These are phyloP conservation scores for Microsporum audouinii DNA, from an alignment of 2,329 filamentous ascomycete genomes.

Conservation along the genomic window DNA sequence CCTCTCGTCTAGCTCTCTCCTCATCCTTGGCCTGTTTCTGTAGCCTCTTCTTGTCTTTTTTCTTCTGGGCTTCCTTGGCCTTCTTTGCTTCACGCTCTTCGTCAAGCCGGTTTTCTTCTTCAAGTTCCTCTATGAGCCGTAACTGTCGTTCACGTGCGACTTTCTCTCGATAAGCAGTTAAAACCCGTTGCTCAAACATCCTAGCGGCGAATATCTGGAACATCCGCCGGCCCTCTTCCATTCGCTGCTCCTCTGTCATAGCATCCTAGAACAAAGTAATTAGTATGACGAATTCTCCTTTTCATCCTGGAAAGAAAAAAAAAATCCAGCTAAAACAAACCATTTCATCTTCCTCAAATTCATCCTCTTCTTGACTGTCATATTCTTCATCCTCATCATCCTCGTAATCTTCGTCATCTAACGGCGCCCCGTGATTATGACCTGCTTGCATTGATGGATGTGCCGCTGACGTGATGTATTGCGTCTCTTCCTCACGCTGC, in stretches of 20 bases:
- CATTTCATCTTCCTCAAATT: constrained; percentile 56
- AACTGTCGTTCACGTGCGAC: constrained; percentile 85
- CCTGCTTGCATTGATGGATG: constrained; percentile 51
- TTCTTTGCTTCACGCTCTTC: constrained; percentile 82
- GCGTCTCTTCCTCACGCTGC: constrained; percentile 87
- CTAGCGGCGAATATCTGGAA: constrained; percentile 98
- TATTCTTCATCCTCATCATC: constrained; percentile 65
- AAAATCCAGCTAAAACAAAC: constrained; percentile 34
- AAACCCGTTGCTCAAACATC: constrained; percentile 96
- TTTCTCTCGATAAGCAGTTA: constrained; percentile 96
- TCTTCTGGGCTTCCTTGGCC: constrained; percentile 84
- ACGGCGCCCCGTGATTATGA: constrained; percentile 62
- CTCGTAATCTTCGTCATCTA: constrained; percentile 62
- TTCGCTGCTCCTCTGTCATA: constrained; percentile 96
- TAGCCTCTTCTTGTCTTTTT: constrained; percentile 82
- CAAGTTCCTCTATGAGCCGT: constrained; percentile 79
- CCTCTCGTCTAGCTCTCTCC: constrained; percentile 76
- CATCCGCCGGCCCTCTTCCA: constrained; percentile 97
- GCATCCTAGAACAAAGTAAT: constrained; percentile 52
- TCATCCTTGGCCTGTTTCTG: constrained; percentile 86
- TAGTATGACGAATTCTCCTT: neutral
- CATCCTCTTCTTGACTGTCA: constrained; percentile 52
- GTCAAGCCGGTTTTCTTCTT: constrained; percentile 68
- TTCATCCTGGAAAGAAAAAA: neutral
- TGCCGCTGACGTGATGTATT: constrained; percentile 50